Base-by-base conservation (phyloP, 768 basidiomycete genomes). In the Rhodotorula graminis region DNA sequence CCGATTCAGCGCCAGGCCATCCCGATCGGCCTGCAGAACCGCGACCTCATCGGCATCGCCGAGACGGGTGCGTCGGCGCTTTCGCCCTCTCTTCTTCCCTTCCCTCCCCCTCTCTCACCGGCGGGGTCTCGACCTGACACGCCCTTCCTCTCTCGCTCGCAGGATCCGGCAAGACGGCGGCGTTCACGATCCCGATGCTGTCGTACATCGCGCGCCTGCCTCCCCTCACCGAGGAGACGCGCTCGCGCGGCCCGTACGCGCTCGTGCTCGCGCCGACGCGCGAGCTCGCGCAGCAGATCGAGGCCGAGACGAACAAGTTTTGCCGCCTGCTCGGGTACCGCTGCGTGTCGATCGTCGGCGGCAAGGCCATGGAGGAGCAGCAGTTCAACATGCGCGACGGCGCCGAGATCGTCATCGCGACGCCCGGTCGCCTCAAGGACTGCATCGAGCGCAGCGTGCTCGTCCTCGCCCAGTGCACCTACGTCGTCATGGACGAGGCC, bases 401-500 rank as follows among this genome's bases (percentile, higher is more conserved):
- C 64, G 96, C 95, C 0, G 94, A 99, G 78, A 98, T 99, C 73
- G 90, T 99, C 79, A 97, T 99, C 72, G 96, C 96, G 37, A 98
- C 96, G 0, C 96, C 96, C 19, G 96, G 96, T 83, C 93, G 96
- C 82, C 85, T 99, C 27, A 96, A 96, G 82, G 96, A 98, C 80
- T 92, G 97, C 67, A 89, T 99, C 71, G 95, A 99, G 82, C 88
- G 93, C 31, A 91, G 90, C 80, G 92, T 98, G 59, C 85, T 99
- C 56, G 96, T 99, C 29, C 86, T 99, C 57, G 90, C 91, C 14
- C 96, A 99, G 81, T 98, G 96, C 81, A 92, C 92, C 4, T 98
- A 99, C 79, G 89, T 99, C 70, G 95, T 99, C 76, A 96, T 99
- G 96, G 96, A 99, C 81, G 96, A 99, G 84, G 96, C 96, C 25